Base-by-base conservation (phyloP, 2,329 filamentous ascomycete species). In the Xylaria sp. region DNA sequence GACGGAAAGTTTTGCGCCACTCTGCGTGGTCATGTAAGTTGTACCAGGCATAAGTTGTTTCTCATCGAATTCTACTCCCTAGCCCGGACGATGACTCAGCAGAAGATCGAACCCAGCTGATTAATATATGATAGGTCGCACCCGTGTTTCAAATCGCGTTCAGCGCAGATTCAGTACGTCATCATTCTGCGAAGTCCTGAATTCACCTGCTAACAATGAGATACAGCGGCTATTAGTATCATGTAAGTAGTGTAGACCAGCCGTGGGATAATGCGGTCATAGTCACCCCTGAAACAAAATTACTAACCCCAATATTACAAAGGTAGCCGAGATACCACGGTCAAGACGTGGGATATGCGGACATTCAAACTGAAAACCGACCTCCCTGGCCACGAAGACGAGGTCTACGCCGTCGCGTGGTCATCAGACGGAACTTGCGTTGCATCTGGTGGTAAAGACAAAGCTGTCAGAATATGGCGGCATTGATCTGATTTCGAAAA, bases 141-240 rank as follows among this genome's bases (percentile, higher is more conserved):
- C 91, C 94, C 1, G 94, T 98, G 18, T 98, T 98, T 79, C 94
- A 97, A 82, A 94, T 92, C 76, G 91, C 92, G 51, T 99, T 98
- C 83, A 97, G 93, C 12, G 92, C 96, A 1, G 96, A 99, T 80
- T 97, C 92, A 20, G 86, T 72, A 72, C 52, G 67, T 64, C 37
- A 9, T 51, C 13, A 28, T 18, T 46, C 34, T 18, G 8, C 28
- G 25, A 18, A 2, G 8, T 52, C 32, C 41, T 1, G 28, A 50
- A 23, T 28, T 8, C 8, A 28, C 15, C 12, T 51, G 25, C 65
- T 72, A 32, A 70, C 44, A 37, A 52, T 65, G 7, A 6, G 5
- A 41, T 32, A 39, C 10, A 72, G 70, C 61, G 95, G 37, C 66
- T 76, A 28, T 64, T 71, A 59, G 70, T 65, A 34, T 71, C 70